Evolutionary conservation across 108 stramenopile species (phyloP).

Genomic region (Cyclotella kingstonii): DNA sequence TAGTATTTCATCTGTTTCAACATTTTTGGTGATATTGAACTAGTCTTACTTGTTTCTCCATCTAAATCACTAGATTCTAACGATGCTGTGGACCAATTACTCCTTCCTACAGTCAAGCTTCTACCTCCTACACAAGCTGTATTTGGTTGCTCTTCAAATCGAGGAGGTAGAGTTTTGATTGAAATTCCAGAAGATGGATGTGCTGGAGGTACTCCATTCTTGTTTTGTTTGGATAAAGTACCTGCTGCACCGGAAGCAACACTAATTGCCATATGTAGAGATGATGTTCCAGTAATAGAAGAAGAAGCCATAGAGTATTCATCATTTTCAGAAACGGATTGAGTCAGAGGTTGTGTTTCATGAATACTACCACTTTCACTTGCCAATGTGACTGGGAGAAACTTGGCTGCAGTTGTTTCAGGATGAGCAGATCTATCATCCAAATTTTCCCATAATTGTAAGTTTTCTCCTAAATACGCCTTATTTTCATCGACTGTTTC

Average conservation of each 20-base stretch:
- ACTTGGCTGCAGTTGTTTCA: slow-evolving; percentile 16
- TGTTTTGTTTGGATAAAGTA: neutral
- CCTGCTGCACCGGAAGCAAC: slow-evolving; percentile 8
- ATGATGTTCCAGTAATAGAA: slow-evolving; percentile 21
- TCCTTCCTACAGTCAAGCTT: slow-evolving; percentile 21
- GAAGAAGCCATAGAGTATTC: slow-evolving; percentile 38
- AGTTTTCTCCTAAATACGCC: slow-evolving; percentile 9
- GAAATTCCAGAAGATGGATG: slow-evolving; percentile 29
- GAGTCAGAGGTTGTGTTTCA: neutral
- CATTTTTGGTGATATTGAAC: slow-evolving; percentile 21
- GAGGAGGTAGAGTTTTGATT: slow-evolving; percentile 26
- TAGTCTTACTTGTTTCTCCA: neutral
- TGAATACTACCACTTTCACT: slow-evolving; percentile 6
- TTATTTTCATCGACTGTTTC: slow-evolving; percentile 34
- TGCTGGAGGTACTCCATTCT: slow-evolving; percentile 12
- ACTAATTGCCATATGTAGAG: slow-evolving; percentile 9
- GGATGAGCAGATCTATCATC: slow-evolving; percentile 23
- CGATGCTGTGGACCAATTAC: slow-evolving; percentile 42
- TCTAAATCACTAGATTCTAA: slow-evolving; percentile 38
- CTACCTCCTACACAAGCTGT: slow-evolving; percentile 3
- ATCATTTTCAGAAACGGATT: slow-evolving; percentile 32
- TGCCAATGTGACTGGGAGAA: neutral
- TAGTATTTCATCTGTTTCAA: slow-evolving; percentile 43
- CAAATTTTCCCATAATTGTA: slow-evolving; percentile 10
- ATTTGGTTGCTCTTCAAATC: slow-evolving; percentile 20